phyloP scores from a whole-genome alignment of 768 basidiomycete species.

The Austroboletus eburneus region DNA sequence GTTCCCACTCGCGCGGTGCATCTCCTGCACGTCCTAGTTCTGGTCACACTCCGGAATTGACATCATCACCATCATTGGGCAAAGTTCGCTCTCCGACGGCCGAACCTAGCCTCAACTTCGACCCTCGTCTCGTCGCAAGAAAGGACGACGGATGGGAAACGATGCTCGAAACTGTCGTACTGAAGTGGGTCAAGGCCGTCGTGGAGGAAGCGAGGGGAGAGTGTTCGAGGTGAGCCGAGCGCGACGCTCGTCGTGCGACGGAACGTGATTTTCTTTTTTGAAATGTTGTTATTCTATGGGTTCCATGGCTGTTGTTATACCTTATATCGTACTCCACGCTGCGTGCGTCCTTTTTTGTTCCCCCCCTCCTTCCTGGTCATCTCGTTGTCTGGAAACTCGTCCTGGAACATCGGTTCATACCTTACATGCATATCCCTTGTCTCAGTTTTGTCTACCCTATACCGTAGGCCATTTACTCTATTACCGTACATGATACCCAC shows the following conservation, averaged over 20 bases:
- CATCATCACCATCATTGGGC: constrained; percentile 31
- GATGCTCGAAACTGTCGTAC: constrained; percentile 64
- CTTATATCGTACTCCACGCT: constrained; percentile 9
- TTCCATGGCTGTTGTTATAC: constrained; percentile 7
- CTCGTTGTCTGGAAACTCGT: neutral
- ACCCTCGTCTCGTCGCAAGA: constrained; percentile 67
- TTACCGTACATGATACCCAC: constrained; percentile 13
- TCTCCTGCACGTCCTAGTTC: constrained; percentile 22
- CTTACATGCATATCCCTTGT: neutral
- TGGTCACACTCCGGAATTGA: constrained; percentile 13
- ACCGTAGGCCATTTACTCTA: constrained; percentile 12
- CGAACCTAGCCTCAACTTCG: constrained; percentile 59
- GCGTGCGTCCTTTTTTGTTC: constrained; percentile 1
- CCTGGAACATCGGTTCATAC: constrained; percentile 4
- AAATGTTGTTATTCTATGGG: constrained; percentile 6
- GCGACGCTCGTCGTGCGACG: neutral
- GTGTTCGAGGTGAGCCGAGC: constrained; percentile 16
- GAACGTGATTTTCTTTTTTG: neutral
- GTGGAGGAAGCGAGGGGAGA: constrained; percentile 61
- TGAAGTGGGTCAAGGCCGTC: constrained; percentile 64
- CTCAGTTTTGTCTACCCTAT: neutral
- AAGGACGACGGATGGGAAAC: constrained; percentile 76
- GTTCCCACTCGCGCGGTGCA: constrained; percentile 14
- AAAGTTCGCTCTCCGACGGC: constrained; percentile 36
- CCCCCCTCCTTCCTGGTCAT: neutral